Percentiles rank a stretch among this genome's conserved stretches.
Evolutionary conservation across 2,329 filamentous ascomycete species (phyloP).

Genomic region (Ceratocystis destructans): DNA sequence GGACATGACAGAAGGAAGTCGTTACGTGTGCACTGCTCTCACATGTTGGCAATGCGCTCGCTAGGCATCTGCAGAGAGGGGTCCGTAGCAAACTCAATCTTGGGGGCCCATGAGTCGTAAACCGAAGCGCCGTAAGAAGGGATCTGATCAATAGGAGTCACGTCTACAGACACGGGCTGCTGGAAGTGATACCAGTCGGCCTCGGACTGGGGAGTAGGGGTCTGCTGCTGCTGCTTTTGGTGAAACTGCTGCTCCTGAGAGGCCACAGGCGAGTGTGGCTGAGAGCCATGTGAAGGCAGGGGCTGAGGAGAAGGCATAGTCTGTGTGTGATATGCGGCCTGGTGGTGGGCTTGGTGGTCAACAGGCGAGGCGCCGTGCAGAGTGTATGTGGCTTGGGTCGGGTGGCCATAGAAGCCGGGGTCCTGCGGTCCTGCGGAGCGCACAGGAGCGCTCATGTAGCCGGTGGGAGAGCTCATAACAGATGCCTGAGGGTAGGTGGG

Average conservation of each 20-base stretch:
- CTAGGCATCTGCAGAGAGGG: conserved; percentile 46
- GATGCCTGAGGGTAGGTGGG: conserved; percentile 33
- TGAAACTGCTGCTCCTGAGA: conserved; percentile 26
- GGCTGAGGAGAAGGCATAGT: conserved; percentile 25
- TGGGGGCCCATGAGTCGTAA: conserved; percentile 40
- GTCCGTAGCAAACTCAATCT: conserved; percentile 43
- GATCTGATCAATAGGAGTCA: conserved; percentile 39
- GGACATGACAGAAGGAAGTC: conserved; percentile 7
- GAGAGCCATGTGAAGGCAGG: conserved; percentile 26
- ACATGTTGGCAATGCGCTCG: conserved; percentile 43
- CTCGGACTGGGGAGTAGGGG: conserved; percentile 29
- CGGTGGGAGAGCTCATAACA: conserved; percentile 42
- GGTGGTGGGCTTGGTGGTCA: conserved; percentile 26
- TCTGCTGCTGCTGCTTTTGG: conserved; percentile 24
- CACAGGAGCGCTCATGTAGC: conserved; percentile 42
- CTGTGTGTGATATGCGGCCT: conserved; percentile 23
- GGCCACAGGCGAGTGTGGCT: conserved; percentile 25
- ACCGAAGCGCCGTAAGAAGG: conserved; percentile 37
- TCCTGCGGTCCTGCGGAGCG: conserved; percentile 38
- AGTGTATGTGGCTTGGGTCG: conserved; percentile 36
- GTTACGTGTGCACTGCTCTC: conserved; percentile 21
- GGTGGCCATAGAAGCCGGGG: conserved; percentile 44
- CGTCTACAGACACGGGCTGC: conserved; percentile 36
- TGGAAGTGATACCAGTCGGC: conserved; percentile 47
- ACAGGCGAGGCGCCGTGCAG: conserved; percentile 36